phyloP scores from a whole-genome alignment of 2,329 filamentous ascomycete genomes.

The Alternaria postmessia region DNA sequence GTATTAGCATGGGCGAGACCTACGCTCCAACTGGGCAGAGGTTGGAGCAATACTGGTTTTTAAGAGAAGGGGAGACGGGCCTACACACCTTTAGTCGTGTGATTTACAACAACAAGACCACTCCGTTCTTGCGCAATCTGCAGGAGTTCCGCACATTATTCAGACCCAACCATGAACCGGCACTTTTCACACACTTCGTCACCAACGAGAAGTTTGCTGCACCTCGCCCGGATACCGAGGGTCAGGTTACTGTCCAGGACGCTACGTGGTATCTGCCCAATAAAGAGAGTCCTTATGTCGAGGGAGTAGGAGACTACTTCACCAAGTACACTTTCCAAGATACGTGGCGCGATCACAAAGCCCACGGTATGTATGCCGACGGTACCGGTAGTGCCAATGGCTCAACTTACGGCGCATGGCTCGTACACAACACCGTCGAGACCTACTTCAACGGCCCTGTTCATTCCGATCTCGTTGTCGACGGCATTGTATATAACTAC shows the following conservation, averaged over 20 bases:
- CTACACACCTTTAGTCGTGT: slow-evolving; percentile 69
- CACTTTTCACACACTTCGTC: slow-evolving; percentile 69
- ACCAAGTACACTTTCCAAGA: slow-evolving; percentile 72
- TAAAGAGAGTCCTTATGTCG: slow-evolving; percentile 63
- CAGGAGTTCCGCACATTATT: slow-evolving; percentile 70
- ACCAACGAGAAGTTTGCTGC: slow-evolving; percentile 64
- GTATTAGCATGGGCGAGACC: slow-evolving; percentile 67
- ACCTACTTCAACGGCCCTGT: slow-evolving; percentile 69
- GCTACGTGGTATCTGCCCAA: slow-evolving; percentile 69
- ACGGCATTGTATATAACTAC: slow-evolving; percentile 73
- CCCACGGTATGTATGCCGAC: slow-evolving; percentile 64
- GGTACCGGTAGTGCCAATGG: slow-evolving; percentile 60
- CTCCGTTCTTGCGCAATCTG: slow-evolving; percentile 64
- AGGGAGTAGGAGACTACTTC: slow-evolving; percentile 67
- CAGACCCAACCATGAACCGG: slow-evolving; percentile 61
- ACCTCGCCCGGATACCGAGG: slow-evolving; percentile 59
- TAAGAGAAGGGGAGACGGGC: slow-evolving; percentile 69
- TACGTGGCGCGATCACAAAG: slow-evolving; percentile 65
- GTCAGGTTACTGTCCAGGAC: slow-evolving; percentile 64
- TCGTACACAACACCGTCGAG: slow-evolving; percentile 71
- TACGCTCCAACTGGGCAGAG: slow-evolving; percentile 66
- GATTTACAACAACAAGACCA: slow-evolving; percentile 66
- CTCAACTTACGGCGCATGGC: slow-evolving; percentile 66
- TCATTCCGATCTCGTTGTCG: slow-evolving; percentile 69
- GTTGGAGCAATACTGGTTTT: slow-evolving; percentile 71